Evolutionary conservation across 2,329 filamentous ascomycete genomes (phyloP).

Genomic region (Cercospora sp.): DNA sequence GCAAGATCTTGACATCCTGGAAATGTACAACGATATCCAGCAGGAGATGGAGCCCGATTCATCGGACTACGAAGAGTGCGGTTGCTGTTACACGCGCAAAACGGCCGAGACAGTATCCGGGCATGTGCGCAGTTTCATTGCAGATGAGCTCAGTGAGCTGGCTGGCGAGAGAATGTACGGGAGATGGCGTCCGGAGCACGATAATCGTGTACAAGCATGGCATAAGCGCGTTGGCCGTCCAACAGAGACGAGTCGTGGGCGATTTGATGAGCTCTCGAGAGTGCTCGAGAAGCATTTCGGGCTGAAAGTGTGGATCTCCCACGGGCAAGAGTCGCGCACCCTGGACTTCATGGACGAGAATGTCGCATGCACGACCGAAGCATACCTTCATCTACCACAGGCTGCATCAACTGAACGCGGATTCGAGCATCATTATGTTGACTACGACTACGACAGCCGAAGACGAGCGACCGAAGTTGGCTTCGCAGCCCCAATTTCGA

Average conservation of each 20-base stretch:
- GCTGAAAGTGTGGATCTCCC: conserved; percentile 3
- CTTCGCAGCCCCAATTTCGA: not conserved
- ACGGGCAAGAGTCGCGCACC: not conserved
- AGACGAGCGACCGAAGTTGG: not conserved
- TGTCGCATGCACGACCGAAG: not conserved
- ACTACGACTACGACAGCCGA: not conserved
- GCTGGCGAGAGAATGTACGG: not conserved
- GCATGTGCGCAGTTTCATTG: too few relatives aligned
- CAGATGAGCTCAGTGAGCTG: not conserved
- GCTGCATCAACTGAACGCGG: not conserved
- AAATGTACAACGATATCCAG: too few relatives aligned
- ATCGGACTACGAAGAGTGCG: too few relatives aligned
- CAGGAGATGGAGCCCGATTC: too few relatives aligned
- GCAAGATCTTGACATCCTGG: too few relatives aligned
- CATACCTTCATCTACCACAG: not conserved
- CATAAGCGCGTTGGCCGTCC: not conserved
- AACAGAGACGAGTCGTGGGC: not conserved
- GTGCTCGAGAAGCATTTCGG: conserved; percentile 15
- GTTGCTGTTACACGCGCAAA: too few relatives aligned
- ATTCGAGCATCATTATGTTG: not conserved
- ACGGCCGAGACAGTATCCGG: too few relatives aligned
- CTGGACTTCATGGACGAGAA: not conserved
- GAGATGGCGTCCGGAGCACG: not conserved
- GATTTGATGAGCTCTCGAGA: not conserved
- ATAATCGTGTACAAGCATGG: not conserved